These are phyloP conservation scores for Musa troglodytarum DNA, from an alignment of 176 grass and related monocot species.

Conservation along the genomic window DNA sequence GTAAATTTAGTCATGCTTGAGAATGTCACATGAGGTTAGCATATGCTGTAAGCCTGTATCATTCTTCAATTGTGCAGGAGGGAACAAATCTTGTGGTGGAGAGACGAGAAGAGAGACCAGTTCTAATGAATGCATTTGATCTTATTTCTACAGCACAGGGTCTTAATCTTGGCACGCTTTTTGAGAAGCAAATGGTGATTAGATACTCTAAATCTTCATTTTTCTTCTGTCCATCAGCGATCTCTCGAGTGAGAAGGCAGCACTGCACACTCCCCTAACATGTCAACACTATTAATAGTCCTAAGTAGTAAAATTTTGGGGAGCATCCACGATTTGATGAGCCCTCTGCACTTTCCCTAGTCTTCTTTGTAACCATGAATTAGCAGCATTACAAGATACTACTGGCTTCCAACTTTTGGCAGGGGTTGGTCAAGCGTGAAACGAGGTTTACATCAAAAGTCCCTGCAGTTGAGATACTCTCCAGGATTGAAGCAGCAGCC, in stretches of 20 bases:
- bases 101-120: conserved; percentile 62
- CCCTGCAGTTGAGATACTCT: conserved; percentile 85
- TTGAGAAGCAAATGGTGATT: conserved; percentile 82
- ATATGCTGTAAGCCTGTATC: background rate
- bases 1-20: conserved; percentile 26
- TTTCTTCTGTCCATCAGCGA: background rate
- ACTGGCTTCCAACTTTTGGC: background rate
- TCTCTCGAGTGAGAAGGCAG: too few relatives aligned
- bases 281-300: too few relatives aligned
- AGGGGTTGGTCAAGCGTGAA: conserved; percentile 65
- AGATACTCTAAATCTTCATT: conserved; percentile 1
- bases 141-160: conserved; percentile 95
- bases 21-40: background rate
- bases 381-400: too few relatives aligned
- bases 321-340: too few relatives aligned
- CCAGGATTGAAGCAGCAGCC: conserved; percentile 82
- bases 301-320: too few relatives aligned
- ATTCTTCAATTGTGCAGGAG: conserved; percentile 29
- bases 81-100: conserved; percentile 74
- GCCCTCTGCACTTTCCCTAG: too few relatives aligned
- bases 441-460: conserved; percentile 92
- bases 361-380: too few relatives aligned
- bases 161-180: conserved; percentile 84
- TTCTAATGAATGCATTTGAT: conserved; percentile 89
- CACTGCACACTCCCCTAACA: too few relatives aligned